Base-by-base conservation (phyloP, 2,329 filamentous ascomycete genomes). In the Talaromyces atroroseus region DNA sequence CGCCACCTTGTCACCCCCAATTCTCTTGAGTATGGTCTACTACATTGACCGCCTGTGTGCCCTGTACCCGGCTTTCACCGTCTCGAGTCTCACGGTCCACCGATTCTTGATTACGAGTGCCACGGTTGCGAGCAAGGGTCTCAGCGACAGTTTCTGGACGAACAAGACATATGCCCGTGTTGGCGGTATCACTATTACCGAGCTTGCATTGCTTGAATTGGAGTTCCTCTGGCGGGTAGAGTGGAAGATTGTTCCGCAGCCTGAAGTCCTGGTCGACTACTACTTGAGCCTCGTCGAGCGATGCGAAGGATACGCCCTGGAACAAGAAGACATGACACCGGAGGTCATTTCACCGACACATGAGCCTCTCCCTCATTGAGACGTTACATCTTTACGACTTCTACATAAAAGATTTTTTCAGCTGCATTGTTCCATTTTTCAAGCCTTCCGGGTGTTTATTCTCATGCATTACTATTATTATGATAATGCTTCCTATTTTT, bases 1-100 rank as follows among this genome's bases (percentile, higher is more conserved):
- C 70, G 94, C 94, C 24, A 96, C 92, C 0, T 80, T 99, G 2
- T 91, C 90, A 6, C 92, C 94, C 12, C 92, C 94, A 0, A 87
- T 99, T 51, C 80, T 99, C n/a, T 83, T 99, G 36, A 94, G 92
- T 64, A 97, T 99, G 90, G 94, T 99, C 57, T 99, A 95, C 70
- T 99, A 97, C 68, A 97, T 99, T 66, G 94, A 99, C 74, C 87
- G 91, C 32, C 81, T 99, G 21, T 99, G 92, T 73, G 87, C 89
- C 11, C 79, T 95, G 58, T 99, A 96, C 70, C 88, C 90, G 2
- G 89, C 92, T 48, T 99, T 99, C 71, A 96, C 92, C 26, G 95
- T 99, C 64, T 96, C 92, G 69, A 96, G 90, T 48, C 80, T 99
- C 20, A 99, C 94, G 0, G 92, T 99, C 2, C 94, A 99, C 75